Conservation (phyloP, 139 green algal species). For the Micractinium conductrix region DNA sequence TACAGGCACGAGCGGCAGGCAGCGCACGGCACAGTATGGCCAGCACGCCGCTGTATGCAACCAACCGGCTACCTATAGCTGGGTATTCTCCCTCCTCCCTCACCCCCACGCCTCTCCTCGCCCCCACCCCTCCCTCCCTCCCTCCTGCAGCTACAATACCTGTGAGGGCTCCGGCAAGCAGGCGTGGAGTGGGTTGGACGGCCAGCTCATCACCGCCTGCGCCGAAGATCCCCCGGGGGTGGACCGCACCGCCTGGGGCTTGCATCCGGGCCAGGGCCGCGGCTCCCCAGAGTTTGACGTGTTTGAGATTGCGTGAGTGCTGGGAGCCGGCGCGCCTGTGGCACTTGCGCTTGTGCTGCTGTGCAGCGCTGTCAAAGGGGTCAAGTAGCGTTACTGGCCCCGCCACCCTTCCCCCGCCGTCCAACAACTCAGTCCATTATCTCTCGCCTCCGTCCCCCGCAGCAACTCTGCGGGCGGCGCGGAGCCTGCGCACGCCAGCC, state of each 20-base stretch:
- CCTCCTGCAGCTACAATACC: too few species aligned
- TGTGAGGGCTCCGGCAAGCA: conserved; percentile 43
- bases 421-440: background rate
- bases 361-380: background rate
- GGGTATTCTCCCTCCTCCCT: too few species aligned
- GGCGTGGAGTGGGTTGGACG: conserved; percentile 30
- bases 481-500: conserved; percentile 30
- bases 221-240: background rate
- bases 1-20: too few species aligned
- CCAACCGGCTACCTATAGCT: too few species aligned
- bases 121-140: too few species aligned
- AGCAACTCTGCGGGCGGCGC: background rate
- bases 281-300: conserved; percentile 62
- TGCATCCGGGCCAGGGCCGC: conserved; percentile 35
- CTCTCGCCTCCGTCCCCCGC: background rate
- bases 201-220: conserved; percentile 21
- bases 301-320: conserved; percentile 48
- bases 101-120: too few species aligned
- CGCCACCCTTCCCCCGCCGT: background rate
- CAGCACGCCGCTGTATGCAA: too few species aligned
- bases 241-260: conserved; percentile 1
- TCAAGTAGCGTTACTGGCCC: too few species aligned
- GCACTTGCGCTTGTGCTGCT: background rate
- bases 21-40: too few species aligned
- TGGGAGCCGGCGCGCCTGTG: background rate